These are phyloP conservation scores for Sugiyamaella sp. DNA, from an alignment of 1,139 yeast genomes.

Conservation along the genomic window DNA sequence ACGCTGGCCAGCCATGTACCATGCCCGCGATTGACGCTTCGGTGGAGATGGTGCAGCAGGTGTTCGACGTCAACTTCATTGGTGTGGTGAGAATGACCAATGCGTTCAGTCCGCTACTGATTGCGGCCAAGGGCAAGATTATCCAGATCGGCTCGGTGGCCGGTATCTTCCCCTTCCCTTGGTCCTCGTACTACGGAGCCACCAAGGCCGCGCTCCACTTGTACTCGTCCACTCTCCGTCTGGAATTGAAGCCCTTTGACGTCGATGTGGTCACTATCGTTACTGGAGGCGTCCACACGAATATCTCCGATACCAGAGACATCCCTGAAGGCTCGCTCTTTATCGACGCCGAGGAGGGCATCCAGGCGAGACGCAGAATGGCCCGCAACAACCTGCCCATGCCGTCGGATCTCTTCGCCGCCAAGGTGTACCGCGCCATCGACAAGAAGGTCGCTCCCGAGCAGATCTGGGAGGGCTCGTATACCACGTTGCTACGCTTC, in stretches of 20 bases:
- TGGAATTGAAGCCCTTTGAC: slow-evolving; percentile 73
- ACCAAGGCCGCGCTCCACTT: slow-evolving; percentile 78
- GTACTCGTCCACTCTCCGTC: slow-evolving; percentile 62
- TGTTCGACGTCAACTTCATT: slow-evolving; percentile 69
- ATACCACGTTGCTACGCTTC: slow-evolving; percentile 46
- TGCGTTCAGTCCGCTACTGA: slow-evolving; percentile 59
- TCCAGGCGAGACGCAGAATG: slow-evolving; percentile 60
- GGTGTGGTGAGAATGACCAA: slow-evolving; percentile 68
- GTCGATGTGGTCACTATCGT: slow-evolving; percentile 71
- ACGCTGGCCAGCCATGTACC: slow-evolving; percentile 67
- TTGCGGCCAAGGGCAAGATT: slow-evolving; percentile 69
- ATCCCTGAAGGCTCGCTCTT: slow-evolving; percentile 60
- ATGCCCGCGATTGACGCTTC: slow-evolving; percentile 70
- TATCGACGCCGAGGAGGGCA: slow-evolving; percentile 50
- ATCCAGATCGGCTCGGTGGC: slow-evolving; percentile 77
- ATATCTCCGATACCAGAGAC: slow-evolving; percentile 59
- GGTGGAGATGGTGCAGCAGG: slow-evolving; percentile 56
- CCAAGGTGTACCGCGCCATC: slow-evolving; percentile 52
- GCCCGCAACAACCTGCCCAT: slow-evolving; percentile 63
- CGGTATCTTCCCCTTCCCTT: slow-evolving; percentile 71
- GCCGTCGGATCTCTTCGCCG: slow-evolving; percentile 59
- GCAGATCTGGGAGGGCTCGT: slow-evolving; percentile 58
- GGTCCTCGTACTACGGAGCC: slow-evolving; percentile 67
- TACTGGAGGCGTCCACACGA: slow-evolving; percentile 70
- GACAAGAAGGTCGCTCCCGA: slow-evolving; percentile 49